These are phyloP conservation scores for Tetracladium marchalianum DNA, from an alignment of 495 filamentous ascomycete genomes.

Conservation along the genomic window DNA sequence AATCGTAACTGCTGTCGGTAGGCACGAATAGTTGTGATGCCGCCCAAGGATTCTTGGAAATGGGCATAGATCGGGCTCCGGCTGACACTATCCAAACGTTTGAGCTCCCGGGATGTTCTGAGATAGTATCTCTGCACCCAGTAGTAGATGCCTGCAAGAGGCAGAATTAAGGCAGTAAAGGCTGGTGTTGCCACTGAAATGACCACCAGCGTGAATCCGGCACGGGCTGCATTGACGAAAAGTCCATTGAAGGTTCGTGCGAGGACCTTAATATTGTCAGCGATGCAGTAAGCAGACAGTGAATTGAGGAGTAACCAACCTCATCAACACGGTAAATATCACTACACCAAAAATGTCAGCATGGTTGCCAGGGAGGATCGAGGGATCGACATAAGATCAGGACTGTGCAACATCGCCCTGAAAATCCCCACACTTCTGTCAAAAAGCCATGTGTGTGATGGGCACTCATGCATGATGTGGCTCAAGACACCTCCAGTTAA, in stretches of 20 bases:
- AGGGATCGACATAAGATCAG: conserved; percentile 12
- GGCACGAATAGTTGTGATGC: conserved; percentile 93
- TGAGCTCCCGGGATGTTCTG: conserved; percentile 89
- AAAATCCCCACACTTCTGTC: conserved; percentile 3
- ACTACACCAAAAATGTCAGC: conserved; percentile 31
- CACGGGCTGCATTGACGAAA: conserved; percentile 79
- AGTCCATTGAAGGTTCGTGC: conserved; percentile 90
- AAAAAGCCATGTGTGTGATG: no score
- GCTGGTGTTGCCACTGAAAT: conserved; percentile 73
- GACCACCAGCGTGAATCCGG: conserved; percentile 77
- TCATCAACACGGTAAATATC: conserved; percentile 96
- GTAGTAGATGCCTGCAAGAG: conserved; percentile 71
- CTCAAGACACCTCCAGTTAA: no score
- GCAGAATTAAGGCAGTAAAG: conserved; percentile 73
- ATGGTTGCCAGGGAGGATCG: conserved; percentile 2
- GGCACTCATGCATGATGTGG: no score
- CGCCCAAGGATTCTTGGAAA: conserved; percentile 94
- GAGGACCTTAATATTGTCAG: conserved; percentile 42
- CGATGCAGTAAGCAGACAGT: background rate
- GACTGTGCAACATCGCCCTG: conserved; percentile 13
- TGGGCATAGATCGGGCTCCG: conserved; percentile 96
- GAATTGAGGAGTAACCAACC: conserved; percentile 12
- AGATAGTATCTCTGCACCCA: conserved; percentile 98
- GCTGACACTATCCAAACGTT: conserved; percentile 89
- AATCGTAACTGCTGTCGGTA: conserved; percentile 86